These are phyloP conservation scores for Aspergillus avenaceus DNA, from an alignment of 495 filamentous ascomycete genomes.

Conservation along the genomic window DNA sequence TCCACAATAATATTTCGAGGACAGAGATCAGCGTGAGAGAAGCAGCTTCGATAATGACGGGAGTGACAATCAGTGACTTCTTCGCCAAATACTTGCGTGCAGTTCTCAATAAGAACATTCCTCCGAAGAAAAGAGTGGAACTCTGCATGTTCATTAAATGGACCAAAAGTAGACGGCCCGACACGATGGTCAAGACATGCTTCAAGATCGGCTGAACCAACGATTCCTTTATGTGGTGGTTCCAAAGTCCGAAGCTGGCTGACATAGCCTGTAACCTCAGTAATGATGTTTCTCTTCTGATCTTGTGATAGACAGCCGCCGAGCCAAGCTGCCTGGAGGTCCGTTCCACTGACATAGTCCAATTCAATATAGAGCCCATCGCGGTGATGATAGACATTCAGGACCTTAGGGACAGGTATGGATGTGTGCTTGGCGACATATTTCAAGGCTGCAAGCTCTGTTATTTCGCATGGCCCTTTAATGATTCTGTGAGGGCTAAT, in stretches of 20 bases:
- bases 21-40: slow-evolving; percentile 26
- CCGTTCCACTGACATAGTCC: slow-evolving; percentile 4
- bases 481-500: slow-evolving; percentile 7
- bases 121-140: slow-evolving; percentile 14
- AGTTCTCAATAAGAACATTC: slow-evolving; percentile 7
- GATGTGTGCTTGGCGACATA: background rate
- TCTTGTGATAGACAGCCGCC: slow-evolving; percentile 9
- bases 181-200: slow-evolving; percentile 8
- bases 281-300: slow-evolving; percentile 5
- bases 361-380: slow-evolving; percentile 7
- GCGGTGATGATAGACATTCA: background rate
- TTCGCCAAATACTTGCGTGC: slow-evolving; percentile 3
- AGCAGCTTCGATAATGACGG: slow-evolving; percentile 11
- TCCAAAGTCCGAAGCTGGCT: slow-evolving; percentile 6
- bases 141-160: slow-evolving; percentile 7
- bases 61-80: slow-evolving; percentile 8
- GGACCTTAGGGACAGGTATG: background rate
- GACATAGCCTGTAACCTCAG: slow-evolving; percentile 9
- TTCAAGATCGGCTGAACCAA: slow-evolving; percentile 7
- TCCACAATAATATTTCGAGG: slow-evolving; percentile 32
- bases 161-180: slow-evolving; percentile 5
- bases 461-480: slow-evolving; percentile 2
- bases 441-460: background rate
- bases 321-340: slow-evolving; percentile 6
- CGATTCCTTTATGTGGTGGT: slow-evolving; percentile 7